A percentile compares a stretch with the other conserved stretches of the same genome.
phyloP scores from a whole-genome alignment of 176 grass and related monocot species.

The Carex myosuroides region DNA sequence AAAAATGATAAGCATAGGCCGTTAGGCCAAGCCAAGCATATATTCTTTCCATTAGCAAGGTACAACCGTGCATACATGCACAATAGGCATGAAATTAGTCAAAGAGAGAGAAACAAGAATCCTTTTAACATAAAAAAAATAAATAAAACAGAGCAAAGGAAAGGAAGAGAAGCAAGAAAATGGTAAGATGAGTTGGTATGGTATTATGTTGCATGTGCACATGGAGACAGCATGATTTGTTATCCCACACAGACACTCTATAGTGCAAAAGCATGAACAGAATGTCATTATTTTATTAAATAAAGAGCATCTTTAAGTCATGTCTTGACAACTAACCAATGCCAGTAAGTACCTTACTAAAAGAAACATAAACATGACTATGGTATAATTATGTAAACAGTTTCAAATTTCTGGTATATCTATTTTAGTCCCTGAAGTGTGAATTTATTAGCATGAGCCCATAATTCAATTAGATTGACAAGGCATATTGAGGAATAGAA shows the following conservation, averaged over 20 bases:
- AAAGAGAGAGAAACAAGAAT: slow-evolving; percentile 18
- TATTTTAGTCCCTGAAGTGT: neutral
- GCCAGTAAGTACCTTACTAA: neutral
- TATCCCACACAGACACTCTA: neutral
- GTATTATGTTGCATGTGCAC: slow-evolving; percentile 13
- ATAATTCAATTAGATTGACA: neutral
- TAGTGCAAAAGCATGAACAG: slow-evolving; percentile 21
- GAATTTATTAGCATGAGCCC: neutral
- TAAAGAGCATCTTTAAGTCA: neutral
- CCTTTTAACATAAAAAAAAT: neutral
- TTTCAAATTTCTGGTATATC: neutral
- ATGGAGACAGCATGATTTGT: slow-evolving; percentile 29
- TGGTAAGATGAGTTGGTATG: neutral
- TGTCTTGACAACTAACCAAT: neutral
- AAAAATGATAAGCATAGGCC: neutral
- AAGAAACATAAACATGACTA: neutral
- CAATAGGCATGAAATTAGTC: slow-evolving; percentile 7
- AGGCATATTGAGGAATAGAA: neutral
- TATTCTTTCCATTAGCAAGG: slow-evolving; percentile 16
- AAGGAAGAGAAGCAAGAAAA: neutral
- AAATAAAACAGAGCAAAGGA: neutral
- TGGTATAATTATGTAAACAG: neutral
- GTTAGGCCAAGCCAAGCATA: slow-evolving; percentile 14
- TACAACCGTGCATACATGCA: slow-evolving; percentile 4
- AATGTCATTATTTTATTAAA: neutral